A percentile compares a stretch with the other conserved stretches of the same genome.
phyloP scores from a whole-genome alignment of 163 green algal genomes.

The Volvox carteri region DNA sequence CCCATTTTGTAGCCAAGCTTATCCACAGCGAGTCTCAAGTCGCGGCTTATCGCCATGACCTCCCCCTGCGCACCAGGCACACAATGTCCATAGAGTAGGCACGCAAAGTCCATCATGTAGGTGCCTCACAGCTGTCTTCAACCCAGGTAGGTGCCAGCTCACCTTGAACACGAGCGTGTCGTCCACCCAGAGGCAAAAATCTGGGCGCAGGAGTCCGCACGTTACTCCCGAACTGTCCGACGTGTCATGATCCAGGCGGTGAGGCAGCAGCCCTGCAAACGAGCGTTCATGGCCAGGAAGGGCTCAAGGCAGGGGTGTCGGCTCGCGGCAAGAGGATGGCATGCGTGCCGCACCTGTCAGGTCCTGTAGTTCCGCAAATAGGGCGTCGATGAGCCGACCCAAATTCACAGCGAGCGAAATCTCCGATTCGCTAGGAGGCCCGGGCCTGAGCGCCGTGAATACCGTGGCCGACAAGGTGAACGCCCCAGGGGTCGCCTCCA shows the following conservation, averaged over 20 bases:
- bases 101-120: constrained; percentile 17
- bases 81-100: too few relatives aligned
- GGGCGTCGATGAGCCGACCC: background rate
- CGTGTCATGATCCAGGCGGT: constrained; percentile 25
- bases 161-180: constrained; percentile 47
- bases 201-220: constrained; percentile 16
- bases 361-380: background rate
- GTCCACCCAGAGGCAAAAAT: constrained; percentile 41
- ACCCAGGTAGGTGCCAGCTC: constrained; percentile 38
- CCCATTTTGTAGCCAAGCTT: constrained; percentile 36
- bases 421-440: background rate
- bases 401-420: background rate
- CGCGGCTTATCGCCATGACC: constrained; percentile 13
- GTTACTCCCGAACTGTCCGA: constrained; percentile 14
- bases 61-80: constrained; percentile 19
- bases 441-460: background rate
- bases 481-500: constrained; percentile 7
- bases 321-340: constrained; percentile 2
- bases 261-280: constrained; percentile 44
- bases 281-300: constrained; percentile 31
- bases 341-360: constrained; percentile 37
- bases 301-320: constrained; percentile 14
- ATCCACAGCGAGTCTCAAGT: constrained; percentile 20
- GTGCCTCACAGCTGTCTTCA: constrained; percentile 26
- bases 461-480: constrained; percentile 6